phyloP scores from a whole-genome alignment of 768 basidiomycete genomes.

The Guyanaporus albipodus region DNA sequence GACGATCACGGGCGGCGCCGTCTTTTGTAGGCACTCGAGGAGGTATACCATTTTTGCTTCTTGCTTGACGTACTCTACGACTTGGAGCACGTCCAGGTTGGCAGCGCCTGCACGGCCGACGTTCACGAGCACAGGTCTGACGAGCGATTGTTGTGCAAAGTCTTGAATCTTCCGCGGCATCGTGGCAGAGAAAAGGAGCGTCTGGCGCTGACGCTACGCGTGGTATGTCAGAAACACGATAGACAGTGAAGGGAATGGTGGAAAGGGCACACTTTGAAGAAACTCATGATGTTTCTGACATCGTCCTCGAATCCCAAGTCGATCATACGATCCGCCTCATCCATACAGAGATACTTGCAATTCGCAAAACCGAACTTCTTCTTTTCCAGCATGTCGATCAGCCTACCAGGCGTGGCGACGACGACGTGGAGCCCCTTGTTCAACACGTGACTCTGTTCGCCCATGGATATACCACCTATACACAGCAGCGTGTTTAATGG shows the following conservation, averaged over 20 bases:
- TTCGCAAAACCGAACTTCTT: slow-evolving; percentile 86
- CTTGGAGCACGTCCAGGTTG: slow-evolving; percentile 92
- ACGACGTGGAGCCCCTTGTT: slow-evolving; percentile 92
- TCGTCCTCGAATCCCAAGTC: slow-evolving; percentile 99
- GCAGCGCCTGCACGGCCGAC: slow-evolving; percentile 98
- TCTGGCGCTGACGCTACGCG: slow-evolving; percentile 87
- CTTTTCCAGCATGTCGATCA: slow-evolving; percentile 99
- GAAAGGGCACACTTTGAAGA: slow-evolving; percentile 77
- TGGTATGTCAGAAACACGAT: slow-evolving; percentile 1
- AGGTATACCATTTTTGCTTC: slow-evolving; percentile 99
- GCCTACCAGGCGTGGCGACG: slow-evolving; percentile 92
- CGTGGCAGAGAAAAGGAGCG: slow-evolving; percentile 94
- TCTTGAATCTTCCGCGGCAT: slow-evolving; percentile 99
- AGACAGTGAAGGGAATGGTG: neutral
- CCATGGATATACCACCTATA: slow-evolving; percentile 98
- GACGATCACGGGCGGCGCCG: slow-evolving; percentile 94
- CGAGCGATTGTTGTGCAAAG: slow-evolving; percentile 95
- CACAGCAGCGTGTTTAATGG: slow-evolving; percentile 84
- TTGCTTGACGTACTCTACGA: slow-evolving; percentile 98
- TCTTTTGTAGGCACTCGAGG: slow-evolving; percentile 96
- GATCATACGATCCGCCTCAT: slow-evolving; percentile 99
- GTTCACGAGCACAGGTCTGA: slow-evolving; percentile 91
- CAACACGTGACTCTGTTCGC: slow-evolving; percentile 90
- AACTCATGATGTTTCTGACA: slow-evolving; percentile 98
- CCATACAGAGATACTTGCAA: slow-evolving; percentile 97